These are phyloP conservation scores for Nidularia pulvinata DNA, from an alignment of 768 basidiomycete genomes.

Conservation along the genomic window DNA sequence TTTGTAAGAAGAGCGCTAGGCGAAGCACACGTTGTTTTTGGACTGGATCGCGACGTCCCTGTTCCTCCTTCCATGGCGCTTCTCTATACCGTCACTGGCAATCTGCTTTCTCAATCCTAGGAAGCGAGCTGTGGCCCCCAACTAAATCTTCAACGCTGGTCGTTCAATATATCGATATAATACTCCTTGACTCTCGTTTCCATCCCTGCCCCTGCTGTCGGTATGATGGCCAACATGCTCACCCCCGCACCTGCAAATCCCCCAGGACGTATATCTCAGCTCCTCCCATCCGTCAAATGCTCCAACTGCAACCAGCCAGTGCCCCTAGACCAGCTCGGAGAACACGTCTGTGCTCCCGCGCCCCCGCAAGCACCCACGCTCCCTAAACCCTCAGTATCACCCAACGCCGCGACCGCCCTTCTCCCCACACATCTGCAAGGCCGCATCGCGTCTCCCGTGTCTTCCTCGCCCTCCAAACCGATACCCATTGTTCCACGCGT, in stretches of 20 bases:
- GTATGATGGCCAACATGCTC: constrained; percentile 28
- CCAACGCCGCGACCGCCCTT: constrained; percentile 38
- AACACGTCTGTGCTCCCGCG: constrained; percentile 66
- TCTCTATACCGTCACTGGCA: too few species aligned
- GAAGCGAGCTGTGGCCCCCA: too few species aligned
- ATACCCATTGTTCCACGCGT: constrained; percentile 2
- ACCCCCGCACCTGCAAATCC: constrained; percentile 19
- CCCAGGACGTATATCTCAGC: constrained; percentile 60
- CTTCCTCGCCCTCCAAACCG: constrained; percentile 11
- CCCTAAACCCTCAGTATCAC: constrained; percentile 34
- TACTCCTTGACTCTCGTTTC: background rate
- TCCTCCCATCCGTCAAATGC: constrained; percentile 85
- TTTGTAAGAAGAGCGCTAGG: too few species aligned
- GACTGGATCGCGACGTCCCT: too few species aligned
- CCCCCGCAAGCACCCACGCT: constrained; percentile 43
- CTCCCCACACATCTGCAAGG: constrained; percentile 50
- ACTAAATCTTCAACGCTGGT: too few species aligned
- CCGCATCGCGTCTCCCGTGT: constrained; percentile 25
- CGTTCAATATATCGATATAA: too few species aligned
- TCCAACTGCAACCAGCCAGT: constrained; percentile 75
- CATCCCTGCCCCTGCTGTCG: constrained; percentile 1
- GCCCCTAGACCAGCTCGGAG: constrained; percentile 69
- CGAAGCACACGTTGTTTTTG: too few species aligned
- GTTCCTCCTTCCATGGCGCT: too few species aligned
- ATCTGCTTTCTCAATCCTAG: too few species aligned